Conservation (phyloP, 495 filamentous ascomycete genomes). For the Podospora conica region DNA sequence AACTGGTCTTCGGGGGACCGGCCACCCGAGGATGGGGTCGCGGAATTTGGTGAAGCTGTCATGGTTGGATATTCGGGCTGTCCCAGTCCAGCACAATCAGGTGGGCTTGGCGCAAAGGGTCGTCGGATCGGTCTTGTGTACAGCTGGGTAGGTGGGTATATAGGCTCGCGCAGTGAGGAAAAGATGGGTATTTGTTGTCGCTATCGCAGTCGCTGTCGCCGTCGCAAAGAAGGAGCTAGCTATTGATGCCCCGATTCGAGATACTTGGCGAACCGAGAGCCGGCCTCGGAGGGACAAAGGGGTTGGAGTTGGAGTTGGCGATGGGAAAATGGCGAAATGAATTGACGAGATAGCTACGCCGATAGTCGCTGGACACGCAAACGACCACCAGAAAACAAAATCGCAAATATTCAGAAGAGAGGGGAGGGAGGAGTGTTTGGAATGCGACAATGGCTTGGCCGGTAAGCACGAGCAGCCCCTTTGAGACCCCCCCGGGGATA, state of each 20-base stretch:
- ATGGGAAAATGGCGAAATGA: not conserved
- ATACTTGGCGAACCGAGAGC: not conserved
- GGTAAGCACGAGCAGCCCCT: not conserved
- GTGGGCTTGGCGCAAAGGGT: not conserved
- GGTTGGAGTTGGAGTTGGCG: not conserved
- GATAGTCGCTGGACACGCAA: not conserved
- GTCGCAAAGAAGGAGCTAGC: no score
- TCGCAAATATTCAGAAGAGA: not conserved
- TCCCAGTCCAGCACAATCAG: no score
- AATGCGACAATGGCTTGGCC: not conserved
- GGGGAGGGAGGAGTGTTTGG: not conserved
- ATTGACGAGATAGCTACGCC: not conserved
- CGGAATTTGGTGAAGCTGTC: constrained; percentile 90
- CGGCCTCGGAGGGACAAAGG: not conserved
- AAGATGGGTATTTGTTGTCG: no score
- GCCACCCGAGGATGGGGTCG: constrained; percentile 63
- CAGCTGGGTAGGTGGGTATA: no score
- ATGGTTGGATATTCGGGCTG: constrained; percentile 36
- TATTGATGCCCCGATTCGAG: no score
- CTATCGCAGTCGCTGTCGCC: no score
- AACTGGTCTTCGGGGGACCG: constrained; percentile 84
- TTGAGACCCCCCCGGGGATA: not conserved
- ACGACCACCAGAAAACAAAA: not conserved
- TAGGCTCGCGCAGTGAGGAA: no score
- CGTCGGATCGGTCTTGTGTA: not conserved